phyloP scores from a whole-genome alignment of 352 stramenopile genomes.

The Pythium grandisporangium region DNA sequence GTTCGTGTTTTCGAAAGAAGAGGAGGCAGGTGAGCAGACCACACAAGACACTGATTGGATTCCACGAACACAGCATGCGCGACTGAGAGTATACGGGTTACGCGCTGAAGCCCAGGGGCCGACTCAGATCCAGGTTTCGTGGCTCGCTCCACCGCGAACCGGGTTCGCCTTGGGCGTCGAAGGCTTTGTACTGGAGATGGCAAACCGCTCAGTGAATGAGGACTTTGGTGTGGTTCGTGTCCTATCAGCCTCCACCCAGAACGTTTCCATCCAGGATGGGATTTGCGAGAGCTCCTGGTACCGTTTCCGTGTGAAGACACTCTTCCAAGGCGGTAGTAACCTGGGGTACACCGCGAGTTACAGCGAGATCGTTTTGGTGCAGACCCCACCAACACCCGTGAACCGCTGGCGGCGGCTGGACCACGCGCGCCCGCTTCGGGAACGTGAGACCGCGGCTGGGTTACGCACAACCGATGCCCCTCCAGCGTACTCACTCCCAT shows the following conservation, averaged over 20 bases:
- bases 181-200: constrained; percentile 52
- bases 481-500: constrained; percentile 28
- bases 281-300: constrained; percentile 27
- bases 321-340: constrained; percentile 23
- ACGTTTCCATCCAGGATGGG: constrained; percentile 13
- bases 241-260: constrained; percentile 7
- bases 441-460: constrained; percentile 22
- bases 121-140: constrained; percentile 25
- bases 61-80: too few species aligned
- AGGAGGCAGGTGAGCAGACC: too few species aligned
- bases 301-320: constrained; percentile 39
- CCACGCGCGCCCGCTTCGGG: constrained; percentile 18
- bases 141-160: constrained; percentile 23
- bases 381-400: constrained; percentile 17
- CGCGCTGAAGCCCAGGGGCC: constrained; percentile 14
- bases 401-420: constrained; percentile 33
- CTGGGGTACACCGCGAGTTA: too few species aligned
- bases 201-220: constrained; percentile 37
- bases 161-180: constrained; percentile 30
- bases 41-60: too few species aligned
- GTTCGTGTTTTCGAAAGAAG: neutral
- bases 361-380: constrained; percentile 20
- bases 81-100: constrained; percentile 16
- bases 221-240: constrained; percentile 41
- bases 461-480: constrained; percentile 16